Conservation (phyloP, 2,329 filamentous ascomycete genomes). For the Fusarium annulatum region DNA sequence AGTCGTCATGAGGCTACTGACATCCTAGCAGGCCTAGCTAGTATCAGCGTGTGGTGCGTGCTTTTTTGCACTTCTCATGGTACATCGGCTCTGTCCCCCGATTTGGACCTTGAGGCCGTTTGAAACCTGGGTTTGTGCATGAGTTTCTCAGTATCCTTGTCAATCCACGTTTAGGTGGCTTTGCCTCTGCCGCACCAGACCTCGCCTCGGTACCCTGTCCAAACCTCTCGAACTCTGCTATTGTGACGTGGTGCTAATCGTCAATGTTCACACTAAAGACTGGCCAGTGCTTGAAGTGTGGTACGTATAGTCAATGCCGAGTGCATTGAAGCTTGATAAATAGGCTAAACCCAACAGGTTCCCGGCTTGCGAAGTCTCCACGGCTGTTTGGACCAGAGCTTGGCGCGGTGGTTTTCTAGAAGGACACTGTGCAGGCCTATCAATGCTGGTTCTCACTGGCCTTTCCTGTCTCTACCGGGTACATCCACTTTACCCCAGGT, state of each 20-base stretch:
- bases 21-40: conserved; percentile 26
- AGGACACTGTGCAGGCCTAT: conserved; percentile 34
- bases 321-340: conserved; percentile 14
- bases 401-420: conserved; percentile 38
- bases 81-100: conserved; percentile 31
- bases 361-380: conserved; percentile 27
- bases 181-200: conserved; percentile 28
- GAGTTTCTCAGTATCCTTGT: conserved; percentile 34
- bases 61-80: conserved; percentile 27
- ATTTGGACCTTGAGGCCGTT: conserved; percentile 40
- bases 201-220: conserved; percentile 32
- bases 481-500: conserved; percentile 46
- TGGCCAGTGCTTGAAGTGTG: conserved; percentile 18
- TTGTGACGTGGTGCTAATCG: conserved; percentile 26
- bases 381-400: conserved; percentile 11
- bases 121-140: conserved; percentile 27
- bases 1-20: conserved; percentile 33
- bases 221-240: conserved; percentile 17
- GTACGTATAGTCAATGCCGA: conserved; percentile 14
- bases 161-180: conserved; percentile 30
- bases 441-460: conserved; percentile 35
- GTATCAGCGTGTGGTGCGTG: conserved; percentile 38
- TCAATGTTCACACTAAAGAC: conserved; percentile 33
- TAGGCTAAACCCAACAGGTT: conserved; percentile 21
- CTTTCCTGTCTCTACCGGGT: conserved; percentile 26